phyloP scores from a whole-genome alignment of 129 eudicot species.

The Lonicera japonica region DNA sequence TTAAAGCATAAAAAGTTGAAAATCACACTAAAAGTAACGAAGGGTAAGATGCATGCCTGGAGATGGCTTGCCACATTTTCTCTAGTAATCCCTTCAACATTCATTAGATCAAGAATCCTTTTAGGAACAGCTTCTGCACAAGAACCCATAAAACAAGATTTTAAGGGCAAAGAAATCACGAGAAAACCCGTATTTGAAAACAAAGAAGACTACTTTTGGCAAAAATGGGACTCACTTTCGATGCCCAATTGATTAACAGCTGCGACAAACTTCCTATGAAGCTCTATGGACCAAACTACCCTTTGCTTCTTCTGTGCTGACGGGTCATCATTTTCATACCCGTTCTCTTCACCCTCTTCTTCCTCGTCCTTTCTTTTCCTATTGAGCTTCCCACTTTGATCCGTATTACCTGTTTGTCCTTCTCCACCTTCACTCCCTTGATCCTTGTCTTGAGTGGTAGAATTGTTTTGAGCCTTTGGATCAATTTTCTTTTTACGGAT shows the following conservation, averaged over 20 bases:
- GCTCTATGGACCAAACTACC: constrained; percentile 95
- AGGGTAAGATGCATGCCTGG: constrained; percentile 44
- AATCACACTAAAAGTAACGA: constrained; percentile 6
- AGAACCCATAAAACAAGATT: neutral
- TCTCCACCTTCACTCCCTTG: constrained; percentile 43
- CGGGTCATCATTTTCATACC: constrained; percentile 61
- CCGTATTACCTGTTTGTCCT: constrained; percentile 38
- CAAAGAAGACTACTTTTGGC: neutral
- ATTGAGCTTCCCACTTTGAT: constrained; percentile 59
- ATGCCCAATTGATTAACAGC: constrained; percentile 92
- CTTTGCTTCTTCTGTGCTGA: constrained; percentile 88
- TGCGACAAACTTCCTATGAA: constrained; percentile 87
- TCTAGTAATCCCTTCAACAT: constrained; percentile 87
- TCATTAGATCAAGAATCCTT: constrained; percentile 96
- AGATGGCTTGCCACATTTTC: constrained; percentile 99
- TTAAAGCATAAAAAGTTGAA: neutral
- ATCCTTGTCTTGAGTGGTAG: constrained; percentile 38
- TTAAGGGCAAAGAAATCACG: neutral
- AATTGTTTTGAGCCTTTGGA: constrained; percentile 43
- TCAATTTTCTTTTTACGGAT: constrained; percentile 63
- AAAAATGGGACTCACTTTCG: constrained; percentile 56
- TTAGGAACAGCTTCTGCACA: constrained; percentile 93
- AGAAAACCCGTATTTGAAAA: neutral
- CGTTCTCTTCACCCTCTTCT: constrained; percentile 73
- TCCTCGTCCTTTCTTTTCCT: constrained; percentile 91